These are phyloP conservation scores for Marasmius tenuissimus DNA, from an alignment of 1,284 basidiomycete genomes.

Conservation along the genomic window DNA sequence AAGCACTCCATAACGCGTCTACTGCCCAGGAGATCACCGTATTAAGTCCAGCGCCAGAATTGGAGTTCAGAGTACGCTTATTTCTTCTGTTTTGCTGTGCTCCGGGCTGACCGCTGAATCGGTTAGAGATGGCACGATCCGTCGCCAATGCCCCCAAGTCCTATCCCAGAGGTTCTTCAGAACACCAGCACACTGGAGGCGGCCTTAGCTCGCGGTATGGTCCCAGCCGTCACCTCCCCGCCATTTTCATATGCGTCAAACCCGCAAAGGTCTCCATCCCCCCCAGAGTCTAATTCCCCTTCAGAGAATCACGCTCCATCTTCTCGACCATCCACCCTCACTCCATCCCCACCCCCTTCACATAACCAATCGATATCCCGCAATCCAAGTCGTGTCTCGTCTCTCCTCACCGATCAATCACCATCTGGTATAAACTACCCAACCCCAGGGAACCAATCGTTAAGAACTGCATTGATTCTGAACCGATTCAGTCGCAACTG, in stretches of 20 bases:
- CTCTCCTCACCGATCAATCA: conserved; percentile 8
- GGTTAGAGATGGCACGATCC: conserved; percentile 71
- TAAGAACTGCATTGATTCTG: conserved; percentile 71
- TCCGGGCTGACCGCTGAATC: conserved; percentile 9
- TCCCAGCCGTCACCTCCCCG: conserved; percentile 5
- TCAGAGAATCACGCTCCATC: background rate
- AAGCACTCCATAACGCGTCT: conserved; percentile 73
- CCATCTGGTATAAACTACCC: conserved; percentile 34
- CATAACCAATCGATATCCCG: background rate
- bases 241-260: background rate
- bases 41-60: conserved; percentile 65
- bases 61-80: conserved; percentile 63
- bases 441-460: conserved; percentile 61
- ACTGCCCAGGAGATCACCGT: conserved; percentile 77
- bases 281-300: background rate
- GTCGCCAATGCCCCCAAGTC: conserved; percentile 56
- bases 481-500: conserved; percentile 68
- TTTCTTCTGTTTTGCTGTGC: background rate
- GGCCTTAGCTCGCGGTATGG: conserved; percentile 6
- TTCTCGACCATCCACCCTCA: conserved; percentile 6
- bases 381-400: background rate
- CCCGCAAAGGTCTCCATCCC: background rate
- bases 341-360: conserved; percentile 10
- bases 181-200: background rate
- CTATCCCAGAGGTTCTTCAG: conserved; percentile 24